Evolutionary conservation across 176 grass and related monocot genomes (phyloP).

Genomic region (Triticum timopheevii): DNA sequence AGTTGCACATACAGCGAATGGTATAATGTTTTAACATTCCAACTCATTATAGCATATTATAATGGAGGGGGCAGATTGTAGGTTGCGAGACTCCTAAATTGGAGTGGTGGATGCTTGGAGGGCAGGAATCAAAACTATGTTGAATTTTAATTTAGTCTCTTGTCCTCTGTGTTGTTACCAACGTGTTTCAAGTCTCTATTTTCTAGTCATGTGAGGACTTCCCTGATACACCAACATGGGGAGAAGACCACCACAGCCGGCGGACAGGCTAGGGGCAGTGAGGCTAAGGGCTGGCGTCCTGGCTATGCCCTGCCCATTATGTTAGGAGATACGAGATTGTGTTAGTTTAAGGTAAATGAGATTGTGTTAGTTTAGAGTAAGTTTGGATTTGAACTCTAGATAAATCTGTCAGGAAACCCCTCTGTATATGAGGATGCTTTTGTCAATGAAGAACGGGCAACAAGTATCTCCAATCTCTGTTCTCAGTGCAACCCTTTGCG

Average conservation of each 20-base stretch:
- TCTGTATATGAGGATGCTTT: not conserved
- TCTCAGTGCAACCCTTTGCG: not conserved
- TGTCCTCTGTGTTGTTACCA: not conserved
- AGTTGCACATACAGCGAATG: slow-evolving; percentile 51
- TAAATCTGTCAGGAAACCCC: slow-evolving; percentile 2
- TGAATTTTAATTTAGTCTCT: not conserved
- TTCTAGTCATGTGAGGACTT: slow-evolving; percentile 5
- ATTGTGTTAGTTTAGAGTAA: not conserved
- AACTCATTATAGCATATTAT: slow-evolving; percentile 14
- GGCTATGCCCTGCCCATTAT: not conserved
- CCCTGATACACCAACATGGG: not conserved
- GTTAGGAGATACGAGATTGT: not conserved
- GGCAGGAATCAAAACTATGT: slow-evolving; percentile 11
- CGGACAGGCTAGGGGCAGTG: not conserved
- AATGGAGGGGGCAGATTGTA: slow-evolving; percentile 4
- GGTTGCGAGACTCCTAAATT: not conserved
- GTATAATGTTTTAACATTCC: slow-evolving; percentile 44
- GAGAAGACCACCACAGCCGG: not conserved
- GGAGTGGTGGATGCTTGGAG: not conserved
- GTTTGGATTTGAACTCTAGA: not conserved
- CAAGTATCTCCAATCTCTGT: not conserved
- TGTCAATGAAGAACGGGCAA: not conserved
- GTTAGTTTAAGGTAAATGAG: not conserved
- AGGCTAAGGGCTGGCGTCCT: not conserved
- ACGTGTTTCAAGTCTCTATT: not conserved